phyloP scores from a whole-genome alignment of 768 basidiomycete species.

The Amanita subjunquillea region DNA sequence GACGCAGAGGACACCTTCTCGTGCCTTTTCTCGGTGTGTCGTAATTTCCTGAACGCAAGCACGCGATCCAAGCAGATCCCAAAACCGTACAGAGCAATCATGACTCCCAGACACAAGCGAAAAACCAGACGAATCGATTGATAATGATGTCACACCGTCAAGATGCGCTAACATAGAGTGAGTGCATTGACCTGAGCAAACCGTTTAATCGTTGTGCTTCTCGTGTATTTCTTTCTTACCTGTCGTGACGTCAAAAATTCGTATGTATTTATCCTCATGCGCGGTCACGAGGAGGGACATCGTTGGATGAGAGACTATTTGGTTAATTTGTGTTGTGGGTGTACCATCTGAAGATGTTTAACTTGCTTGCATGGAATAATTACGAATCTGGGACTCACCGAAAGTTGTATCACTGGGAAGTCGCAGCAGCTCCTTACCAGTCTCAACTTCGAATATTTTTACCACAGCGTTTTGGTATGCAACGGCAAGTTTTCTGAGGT shows the following conservation, averaged over 20 bases:
- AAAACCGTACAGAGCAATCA: slow-evolving; percentile 91
- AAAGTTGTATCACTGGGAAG: slow-evolving; percentile 50
- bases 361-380: neutral
- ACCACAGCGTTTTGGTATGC: slow-evolving; percentile 84
- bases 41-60: slow-evolving; percentile 86
- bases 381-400: slow-evolving; percentile 25
- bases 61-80: slow-evolving; percentile 78
- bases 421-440: slow-evolving; percentile 64
- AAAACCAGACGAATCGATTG: slow-evolving; percentile 81
- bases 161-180: slow-evolving; percentile 87
- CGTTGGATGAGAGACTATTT: slow-evolving; percentile 83
- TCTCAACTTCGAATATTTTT: slow-evolving; percentile 88
- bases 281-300: slow-evolving; percentile 82
- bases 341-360: slow-evolving; percentile 46
- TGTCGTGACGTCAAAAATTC: slow-evolving; percentile 77
- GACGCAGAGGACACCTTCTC: slow-evolving; percentile 85
- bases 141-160: slow-evolving; percentile 84
- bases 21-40: slow-evolving; percentile 80
- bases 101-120: slow-evolving; percentile 85
- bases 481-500: slow-evolving; percentile 81
- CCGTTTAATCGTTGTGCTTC: neutral
- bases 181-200: slow-evolving; percentile 62
- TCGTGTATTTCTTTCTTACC: slow-evolving; percentile 34
- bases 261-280: slow-evolving; percentile 90
- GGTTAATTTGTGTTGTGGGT: slow-evolving; percentile 72